These are phyloP conservation scores for Breviolum minutum DNA, from an alignment of 73 alveolate genomes.

Conservation along the genomic window DNA sequence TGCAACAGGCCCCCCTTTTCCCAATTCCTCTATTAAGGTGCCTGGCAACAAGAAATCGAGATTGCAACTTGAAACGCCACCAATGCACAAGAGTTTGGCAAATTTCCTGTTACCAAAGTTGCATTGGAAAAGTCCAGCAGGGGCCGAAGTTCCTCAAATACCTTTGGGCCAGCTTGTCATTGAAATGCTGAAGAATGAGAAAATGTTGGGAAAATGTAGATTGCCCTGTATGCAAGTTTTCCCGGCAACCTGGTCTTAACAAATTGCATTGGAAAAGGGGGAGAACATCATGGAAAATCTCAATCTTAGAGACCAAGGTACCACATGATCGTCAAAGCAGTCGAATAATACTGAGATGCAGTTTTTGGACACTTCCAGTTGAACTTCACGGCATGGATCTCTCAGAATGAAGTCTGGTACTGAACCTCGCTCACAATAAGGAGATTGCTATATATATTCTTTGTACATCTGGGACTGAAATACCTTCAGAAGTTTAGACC, in stretches of 20 bases:
- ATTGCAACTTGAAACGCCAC: slow-evolving; percentile 43
- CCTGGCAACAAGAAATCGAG: slow-evolving; percentile 26
- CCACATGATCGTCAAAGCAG: not conserved
- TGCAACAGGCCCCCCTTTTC: no score
- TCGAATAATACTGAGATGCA: not conserved
- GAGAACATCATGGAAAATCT: no score
- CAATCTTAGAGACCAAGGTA: not conserved
- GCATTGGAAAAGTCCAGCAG: not conserved
- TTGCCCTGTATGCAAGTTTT: no score
- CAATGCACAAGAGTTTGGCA: slow-evolving; percentile 29
- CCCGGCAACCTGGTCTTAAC: no score
- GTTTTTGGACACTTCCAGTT: slow-evolving; percentile 10
- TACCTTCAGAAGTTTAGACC: no score
- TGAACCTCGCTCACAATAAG: not conserved
- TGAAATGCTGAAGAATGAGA: not conserved
- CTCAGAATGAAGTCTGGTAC: slow-evolving; percentile 41
- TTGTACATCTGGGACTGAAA: no score
- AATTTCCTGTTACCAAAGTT: not conserved
- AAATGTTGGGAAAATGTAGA: no score
- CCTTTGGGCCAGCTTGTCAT: not conserved
- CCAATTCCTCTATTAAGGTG: not conserved
- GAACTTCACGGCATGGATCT: slow-evolving; percentile 2
- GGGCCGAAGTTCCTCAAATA: not conserved
- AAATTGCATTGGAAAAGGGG: no score
- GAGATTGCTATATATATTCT: no score